Conservation (phyloP, 176 grass and related monocot species). For the Lolium multiflorum region DNA sequence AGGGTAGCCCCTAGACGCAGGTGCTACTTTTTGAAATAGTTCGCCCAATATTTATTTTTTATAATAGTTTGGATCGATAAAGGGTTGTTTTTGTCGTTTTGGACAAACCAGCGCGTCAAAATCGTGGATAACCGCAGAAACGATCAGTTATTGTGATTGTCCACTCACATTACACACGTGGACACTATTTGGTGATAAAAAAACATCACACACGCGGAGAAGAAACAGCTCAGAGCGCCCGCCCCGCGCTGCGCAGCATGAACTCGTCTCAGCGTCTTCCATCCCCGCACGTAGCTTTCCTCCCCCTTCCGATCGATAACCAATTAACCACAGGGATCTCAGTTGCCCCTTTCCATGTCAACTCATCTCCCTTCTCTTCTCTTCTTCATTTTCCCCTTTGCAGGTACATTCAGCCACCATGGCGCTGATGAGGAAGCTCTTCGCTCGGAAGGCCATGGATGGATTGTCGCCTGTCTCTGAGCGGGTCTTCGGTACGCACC, state of each 20-base stretch:
- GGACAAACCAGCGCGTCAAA: no score
- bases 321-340: not conserved
- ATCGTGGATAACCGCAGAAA: no score
- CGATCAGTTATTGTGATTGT: no score
- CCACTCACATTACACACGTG: not conserved
- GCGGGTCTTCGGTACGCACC: slow-evolving; percentile 27
- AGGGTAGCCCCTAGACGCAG: no score
- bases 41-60: no score
- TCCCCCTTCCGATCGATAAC: not conserved
- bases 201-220: not conserved
- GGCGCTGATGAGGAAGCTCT: slow-evolving; percentile 48
- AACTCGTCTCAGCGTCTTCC: slow-evolving; percentile 17
- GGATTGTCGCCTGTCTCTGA: slow-evolving; percentile 32
- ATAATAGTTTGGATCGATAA: no score
- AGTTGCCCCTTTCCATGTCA: not conserved
- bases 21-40: no score
- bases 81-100: no score
- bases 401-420: slow-evolving; percentile 1
- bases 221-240: not conserved
- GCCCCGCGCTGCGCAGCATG: not conserved
- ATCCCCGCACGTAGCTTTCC: slow-evolving; percentile 35
- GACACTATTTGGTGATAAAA: no score
- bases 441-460: slow-evolving; percentile 40
- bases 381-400: not conserved
- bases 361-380: not conserved